Percentiles rank a stretch among this genome's conserved stretches.
phyloP scores from a whole-genome alignment of 495 filamentous ascomycete species.

The Penicillium coffeae region DNA sequence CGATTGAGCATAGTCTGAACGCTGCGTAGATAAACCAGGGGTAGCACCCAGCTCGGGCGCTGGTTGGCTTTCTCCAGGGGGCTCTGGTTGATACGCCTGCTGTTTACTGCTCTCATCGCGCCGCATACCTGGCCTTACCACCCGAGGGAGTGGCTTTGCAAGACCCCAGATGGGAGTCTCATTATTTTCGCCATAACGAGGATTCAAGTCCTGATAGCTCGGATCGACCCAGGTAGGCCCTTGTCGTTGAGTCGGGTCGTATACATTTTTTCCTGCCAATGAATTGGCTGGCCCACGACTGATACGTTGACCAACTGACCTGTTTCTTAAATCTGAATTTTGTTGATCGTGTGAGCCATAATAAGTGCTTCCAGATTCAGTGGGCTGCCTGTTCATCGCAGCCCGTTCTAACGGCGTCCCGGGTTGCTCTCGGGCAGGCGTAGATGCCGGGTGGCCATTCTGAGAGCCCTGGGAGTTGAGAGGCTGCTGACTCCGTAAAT shows the following conservation, averaged over 20 bases:
- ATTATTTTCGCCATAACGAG: slow-evolving; percentile 17
- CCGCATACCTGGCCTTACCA: slow-evolving; percentile 27
- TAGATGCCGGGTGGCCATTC: background rate
- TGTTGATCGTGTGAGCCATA: slow-evolving; percentile 1
- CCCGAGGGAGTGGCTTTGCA: slow-evolving; percentile 26
- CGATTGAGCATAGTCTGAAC: background rate
- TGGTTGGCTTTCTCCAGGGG: slow-evolving; percentile 3
- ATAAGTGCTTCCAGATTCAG: slow-evolving; percentile 10
- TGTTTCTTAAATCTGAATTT: background rate
- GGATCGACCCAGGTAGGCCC: slow-evolving; percentile 17
- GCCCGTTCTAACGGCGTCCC: background rate
- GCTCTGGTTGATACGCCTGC: slow-evolving; percentile 3
- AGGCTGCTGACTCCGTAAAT: background rate
- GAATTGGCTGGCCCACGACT: slow-evolving; percentile 7
- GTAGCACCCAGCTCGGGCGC: slow-evolving; percentile 9
- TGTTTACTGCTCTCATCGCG: slow-evolving; percentile 5
- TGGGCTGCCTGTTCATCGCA: slow-evolving; percentile 6
- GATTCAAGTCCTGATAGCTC: slow-evolving; percentile 18
- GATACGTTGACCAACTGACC: background rate
- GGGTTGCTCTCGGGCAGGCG: background rate
- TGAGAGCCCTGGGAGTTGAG: background rate
- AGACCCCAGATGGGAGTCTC: slow-evolving; percentile 26
- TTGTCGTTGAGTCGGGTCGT: background rate
- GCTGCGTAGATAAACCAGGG: slow-evolving; percentile 1
- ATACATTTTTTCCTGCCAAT: slow-evolving; percentile 7